These are phyloP conservation scores for Rhizopogon parksii DNA, from an alignment of 1,284 basidiomycete species.

Conservation along the genomic window DNA sequence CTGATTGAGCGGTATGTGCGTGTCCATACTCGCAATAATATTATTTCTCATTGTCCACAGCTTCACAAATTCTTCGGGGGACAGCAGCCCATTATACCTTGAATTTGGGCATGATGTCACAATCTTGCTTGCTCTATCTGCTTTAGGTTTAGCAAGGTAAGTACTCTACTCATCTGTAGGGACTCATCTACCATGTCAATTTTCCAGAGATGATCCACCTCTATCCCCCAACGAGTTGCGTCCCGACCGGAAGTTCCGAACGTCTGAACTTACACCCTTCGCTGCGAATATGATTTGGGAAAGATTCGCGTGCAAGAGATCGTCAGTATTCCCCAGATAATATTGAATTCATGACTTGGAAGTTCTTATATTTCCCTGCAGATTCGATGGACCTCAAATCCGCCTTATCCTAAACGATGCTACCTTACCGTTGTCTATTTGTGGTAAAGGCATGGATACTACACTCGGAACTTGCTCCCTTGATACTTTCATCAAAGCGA, in stretches of 20 bases:
- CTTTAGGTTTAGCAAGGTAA: slow-evolving; percentile 34
- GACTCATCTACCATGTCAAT: not conserved
- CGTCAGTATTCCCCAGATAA: slow-evolving; percentile 12
- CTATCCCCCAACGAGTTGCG: slow-evolving; percentile 28
- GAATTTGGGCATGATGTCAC: slow-evolving; percentile 44
- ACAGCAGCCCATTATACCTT: slow-evolving; percentile 29
- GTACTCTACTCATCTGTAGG: not conserved
- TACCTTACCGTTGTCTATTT: slow-evolving; percentile 30
- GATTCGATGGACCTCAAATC: slow-evolving; percentile 28
- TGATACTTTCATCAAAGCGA: slow-evolving; percentile 28
- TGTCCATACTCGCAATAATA: not conserved
- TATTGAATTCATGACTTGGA: not conserved
- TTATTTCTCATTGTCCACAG: slow-evolving; percentile 10
- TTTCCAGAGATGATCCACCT: slow-evolving; percentile 24
- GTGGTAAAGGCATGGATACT: slow-evolving; percentile 22
- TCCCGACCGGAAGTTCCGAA: slow-evolving; percentile 30
- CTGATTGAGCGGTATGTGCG: slow-evolving; percentile 30
- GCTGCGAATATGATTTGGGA: slow-evolving; percentile 39
- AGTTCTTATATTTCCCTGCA: slow-evolving; percentile 5
- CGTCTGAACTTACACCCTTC: slow-evolving; percentile 35
- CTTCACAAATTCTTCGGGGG: slow-evolving; percentile 29
- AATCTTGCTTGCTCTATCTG: slow-evolving; percentile 36
- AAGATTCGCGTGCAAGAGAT: slow-evolving; percentile 30
- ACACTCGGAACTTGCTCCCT: slow-evolving; percentile 31
- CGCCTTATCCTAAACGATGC: slow-evolving; percentile 36